A percentile compares a stretch with the other conserved stretches of the same genome.
phyloP scores from a whole-genome alignment of 129 eudicot genomes.

The Flaveria trinervia region DNA sequence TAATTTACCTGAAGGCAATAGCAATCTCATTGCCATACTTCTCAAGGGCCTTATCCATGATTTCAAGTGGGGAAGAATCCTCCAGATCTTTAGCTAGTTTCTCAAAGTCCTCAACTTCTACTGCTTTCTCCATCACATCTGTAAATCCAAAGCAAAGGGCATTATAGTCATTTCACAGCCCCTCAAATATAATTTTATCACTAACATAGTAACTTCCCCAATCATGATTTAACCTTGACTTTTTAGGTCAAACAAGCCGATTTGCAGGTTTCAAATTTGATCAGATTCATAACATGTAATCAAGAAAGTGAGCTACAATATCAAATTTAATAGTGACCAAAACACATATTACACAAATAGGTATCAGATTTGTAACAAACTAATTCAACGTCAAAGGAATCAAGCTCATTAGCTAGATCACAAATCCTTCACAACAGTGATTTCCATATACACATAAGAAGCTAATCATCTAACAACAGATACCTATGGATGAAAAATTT shows the following conservation, averaged over 20 bases:
- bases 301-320: background rate
- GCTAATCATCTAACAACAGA: no score
- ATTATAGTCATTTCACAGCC: background rate
- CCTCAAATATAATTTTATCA: background rate
- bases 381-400: background rate
- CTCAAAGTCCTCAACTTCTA: constrained; percentile 67
- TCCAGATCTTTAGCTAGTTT: constrained; percentile 68
- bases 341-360: background rate
- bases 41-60: constrained; percentile 88
- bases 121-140: constrained; percentile 61
- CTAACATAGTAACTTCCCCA: constrained; percentile 5
- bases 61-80: constrained; percentile 85
- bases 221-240: background rate
- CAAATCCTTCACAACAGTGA: background rate
- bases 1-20: constrained; percentile 83
- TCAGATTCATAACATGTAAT: background rate
- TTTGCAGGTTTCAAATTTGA: background rate
- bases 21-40: constrained; percentile 90
- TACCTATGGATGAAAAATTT: no score
- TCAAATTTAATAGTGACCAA: background rate
- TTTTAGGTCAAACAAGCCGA: background rate
- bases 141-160: constrained; percentile 19
- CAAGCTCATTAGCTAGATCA: background rate
- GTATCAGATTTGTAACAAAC: background rate
- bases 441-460: background rate